Evolutionary conservation across 2,329 filamentous ascomycete species (phyloP).

Genomic region (Cladorrhinum sp.): DNA sequence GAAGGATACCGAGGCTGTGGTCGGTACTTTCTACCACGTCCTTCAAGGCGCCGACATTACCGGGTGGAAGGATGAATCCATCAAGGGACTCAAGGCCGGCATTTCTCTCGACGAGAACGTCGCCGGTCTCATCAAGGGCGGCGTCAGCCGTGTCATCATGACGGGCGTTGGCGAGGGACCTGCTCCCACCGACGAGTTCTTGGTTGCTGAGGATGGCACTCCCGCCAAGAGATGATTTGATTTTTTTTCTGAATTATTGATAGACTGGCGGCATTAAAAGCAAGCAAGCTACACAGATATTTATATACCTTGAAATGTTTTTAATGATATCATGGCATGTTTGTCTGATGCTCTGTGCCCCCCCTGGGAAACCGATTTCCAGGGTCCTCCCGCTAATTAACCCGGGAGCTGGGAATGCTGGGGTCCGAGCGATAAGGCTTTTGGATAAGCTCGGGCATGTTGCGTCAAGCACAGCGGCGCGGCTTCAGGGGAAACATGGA

Average conservation of each 20-base stretch:
- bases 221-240: conserved; percentile 35
- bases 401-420: too few species aligned
- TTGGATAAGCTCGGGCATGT: too few species aligned
- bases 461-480: background rate
- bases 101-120: conserved; percentile 64
- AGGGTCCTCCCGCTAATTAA: too few species aligned
- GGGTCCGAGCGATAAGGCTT: too few species aligned
- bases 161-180: conserved; percentile 91
- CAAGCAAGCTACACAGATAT: too few species aligned
- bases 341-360: too few species aligned
- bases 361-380: too few species aligned
- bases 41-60: conserved; percentile 51
- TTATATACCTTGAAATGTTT: too few species aligned
- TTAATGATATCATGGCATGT: too few species aligned
- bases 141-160: conserved; percentile 84
- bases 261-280: too few species aligned
- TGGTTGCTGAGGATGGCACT: conserved; percentile 67
- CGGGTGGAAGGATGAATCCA: conserved; percentile 64
- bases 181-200: conserved; percentile 70
- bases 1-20: conserved; percentile 67
- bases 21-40: conserved; percentile 72
- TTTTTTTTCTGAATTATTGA: too few species aligned
- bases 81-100: conserved; percentile 48
- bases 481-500: conserved; percentile 14
- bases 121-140: conserved; percentile 66